These are phyloP conservation scores for Flaveria ramosissima DNA, from an alignment of 129 eudicot genomes.

Conservation along the genomic window DNA sequence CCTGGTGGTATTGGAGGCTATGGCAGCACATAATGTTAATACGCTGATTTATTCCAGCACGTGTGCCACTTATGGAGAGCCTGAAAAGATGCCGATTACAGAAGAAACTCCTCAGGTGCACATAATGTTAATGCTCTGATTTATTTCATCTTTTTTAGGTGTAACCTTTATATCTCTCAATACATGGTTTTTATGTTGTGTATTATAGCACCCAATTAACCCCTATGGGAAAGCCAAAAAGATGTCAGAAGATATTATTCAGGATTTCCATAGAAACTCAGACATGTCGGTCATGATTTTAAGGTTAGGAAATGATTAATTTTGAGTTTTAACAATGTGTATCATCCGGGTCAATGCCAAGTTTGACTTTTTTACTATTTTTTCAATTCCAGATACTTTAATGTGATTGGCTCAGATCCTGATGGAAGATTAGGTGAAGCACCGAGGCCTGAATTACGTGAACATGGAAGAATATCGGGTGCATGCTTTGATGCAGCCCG, in stretches of 20 bases:
- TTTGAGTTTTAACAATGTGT: background rate
- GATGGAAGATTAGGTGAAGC: slow-evolving; percentile 94
- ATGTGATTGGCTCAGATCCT: slow-evolving; percentile 94
- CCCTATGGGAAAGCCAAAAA: slow-evolving; percentile 90
- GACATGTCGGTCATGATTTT: slow-evolving; percentile 81
- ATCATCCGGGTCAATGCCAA: background rate
- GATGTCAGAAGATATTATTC: slow-evolving; percentile 87
- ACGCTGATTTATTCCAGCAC: slow-evolving; percentile 85
- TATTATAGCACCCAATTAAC: slow-evolving; percentile 61
- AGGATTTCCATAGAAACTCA: slow-evolving; percentile 63
- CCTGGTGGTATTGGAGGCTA: slow-evolving; percentile 71
- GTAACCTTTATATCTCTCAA: background rate
- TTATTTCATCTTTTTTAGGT: background rate
- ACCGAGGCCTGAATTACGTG: slow-evolving; percentile 79
- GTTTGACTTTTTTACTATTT: background rate
- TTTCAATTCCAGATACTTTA: slow-evolving; percentile 30
- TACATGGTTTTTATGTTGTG: slow-evolving; percentile 4
- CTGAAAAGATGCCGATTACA: slow-evolving; percentile 88
- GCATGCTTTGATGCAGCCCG: slow-evolving; percentile 95
- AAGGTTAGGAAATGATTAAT: slow-evolving; percentile 43
- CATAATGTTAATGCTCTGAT: too few relatives aligned
- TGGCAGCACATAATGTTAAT: slow-evolving; percentile 63
- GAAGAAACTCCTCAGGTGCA: slow-evolving; percentile 90
- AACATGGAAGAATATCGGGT: slow-evolving; percentile 86
- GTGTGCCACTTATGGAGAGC: slow-evolving; percentile 92